Evolutionary conservation across 2,329 filamentous ascomycete genomes (phyloP), one percentile per base, ranked within the genome.

Genomic region (Colletotrichum sidae): DNA sequence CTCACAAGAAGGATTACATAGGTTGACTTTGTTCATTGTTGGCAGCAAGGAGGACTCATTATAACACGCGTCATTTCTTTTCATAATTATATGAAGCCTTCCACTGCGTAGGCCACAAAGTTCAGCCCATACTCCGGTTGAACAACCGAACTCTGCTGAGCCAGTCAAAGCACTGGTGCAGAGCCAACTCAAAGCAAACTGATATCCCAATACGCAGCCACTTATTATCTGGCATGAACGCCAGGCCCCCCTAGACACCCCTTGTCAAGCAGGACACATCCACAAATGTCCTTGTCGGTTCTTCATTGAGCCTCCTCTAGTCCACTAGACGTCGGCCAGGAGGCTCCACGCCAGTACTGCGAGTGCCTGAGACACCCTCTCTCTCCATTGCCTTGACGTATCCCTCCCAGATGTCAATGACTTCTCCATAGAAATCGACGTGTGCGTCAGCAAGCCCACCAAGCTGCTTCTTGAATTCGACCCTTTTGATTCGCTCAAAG

Each of bases 401-500:
- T 67, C 84, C 83, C 80, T 97, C 93, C 96, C 96, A 99, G 8
- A 92, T 91, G 58, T 90, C 89, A 54, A 92, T 88, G 6, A 93
- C 91, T 25, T 87, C 87, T 61, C 88, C 88, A 76, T 97, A 99
- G 77, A 97, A 98, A 10, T 89, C 87, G 45, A 97, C 88, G 76
- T 99, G 93, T 15, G 92, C 89, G 73, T 95, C 91, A 0, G 95
- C 93, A 53, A 99, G 79, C 3, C 88, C 89, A 2, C 93, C 93
- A 54, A 99, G 84, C 71, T 96, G 94, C 69, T 91, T 87, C 77
- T 93, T 92, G 79, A 99, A 96, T 83, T 99, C 95, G 46, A 92
- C 84, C 44, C 93, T 89, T 83, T 99, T 99, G 84, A 98, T 98
- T 61, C 94, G 88, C 80, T 99, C 96, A 79, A 99, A 99, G 75